Conservation (phyloP, 1,284 basidiomycete species). For the Pseudozyma sp. region DNA sequence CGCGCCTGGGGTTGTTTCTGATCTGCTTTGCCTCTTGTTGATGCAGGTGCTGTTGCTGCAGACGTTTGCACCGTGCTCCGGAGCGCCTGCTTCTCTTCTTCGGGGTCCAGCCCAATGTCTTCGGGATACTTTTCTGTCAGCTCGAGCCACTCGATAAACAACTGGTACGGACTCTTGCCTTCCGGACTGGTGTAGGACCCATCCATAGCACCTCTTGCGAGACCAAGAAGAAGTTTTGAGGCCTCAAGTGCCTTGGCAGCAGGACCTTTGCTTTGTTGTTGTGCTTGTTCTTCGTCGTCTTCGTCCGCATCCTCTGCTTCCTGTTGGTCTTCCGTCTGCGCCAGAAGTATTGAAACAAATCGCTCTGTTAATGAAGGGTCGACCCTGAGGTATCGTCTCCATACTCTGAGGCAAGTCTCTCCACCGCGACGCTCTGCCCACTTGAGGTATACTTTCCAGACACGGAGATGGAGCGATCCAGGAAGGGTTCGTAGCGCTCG, state of each 20-base stretch:
- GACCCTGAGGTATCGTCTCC: conserved; percentile 85
- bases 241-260: conserved; percentile 82
- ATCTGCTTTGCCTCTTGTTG: conserved; percentile 6
- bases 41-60: not conserved
- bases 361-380: conserved; percentile 68
- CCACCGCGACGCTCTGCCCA: conserved; percentile 91
- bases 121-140: conserved; percentile 91
- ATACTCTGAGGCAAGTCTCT: conserved; percentile 85
- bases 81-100: conserved; percentile 70
- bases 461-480: conserved; percentile 89
- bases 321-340: conserved; percentile 42
- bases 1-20: conserved; percentile 72
- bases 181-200: conserved; percentile 89
- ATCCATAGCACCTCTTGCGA: conserved; percentile 84
- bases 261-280: not conserved
- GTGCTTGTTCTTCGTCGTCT: conserved; percentile 23
- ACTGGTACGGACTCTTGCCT: conserved; percentile 93
- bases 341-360: conserved; percentile 62
- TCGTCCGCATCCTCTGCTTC: conserved; percentile 42
- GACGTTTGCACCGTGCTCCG: not conserved
- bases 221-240: conserved; percentile 85
- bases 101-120: conserved; percentile 89
- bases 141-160: conserved; percentile 92
- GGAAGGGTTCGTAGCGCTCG: conserved; percentile 92
- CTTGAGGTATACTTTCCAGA: conserved; percentile 94